A percentile compares a stretch with the other conserved stretches of the same genome.
Evolutionary conservation across 306 rosid genomes (phyloP).

Genomic region (Geum urbanum): DNA sequence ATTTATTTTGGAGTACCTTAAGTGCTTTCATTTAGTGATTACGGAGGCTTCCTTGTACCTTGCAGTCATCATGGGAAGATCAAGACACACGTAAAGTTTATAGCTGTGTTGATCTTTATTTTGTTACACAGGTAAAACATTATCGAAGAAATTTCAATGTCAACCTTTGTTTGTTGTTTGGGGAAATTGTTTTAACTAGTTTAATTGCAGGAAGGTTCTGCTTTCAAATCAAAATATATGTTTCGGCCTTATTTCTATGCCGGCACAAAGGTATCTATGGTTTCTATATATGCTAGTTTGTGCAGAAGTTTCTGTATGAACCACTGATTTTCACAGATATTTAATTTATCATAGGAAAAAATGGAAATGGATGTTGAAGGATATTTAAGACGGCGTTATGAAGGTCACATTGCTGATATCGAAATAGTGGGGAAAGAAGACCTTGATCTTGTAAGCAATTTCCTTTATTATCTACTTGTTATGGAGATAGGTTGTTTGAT

Average conservation of each 20-base stretch:
- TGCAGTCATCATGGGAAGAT: slow-evolving; percentile 88
- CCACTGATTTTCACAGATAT: not conserved
- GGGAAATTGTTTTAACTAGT: slow-evolving; percentile 19
- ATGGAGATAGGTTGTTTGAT: not conserved
- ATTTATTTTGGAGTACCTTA: not conserved
- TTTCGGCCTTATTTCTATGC: slow-evolving; percentile 85
- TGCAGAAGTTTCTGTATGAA: slow-evolving; percentile 4
- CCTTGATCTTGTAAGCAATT: slow-evolving; percentile 83
- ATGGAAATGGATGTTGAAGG: slow-evolving; percentile 85
- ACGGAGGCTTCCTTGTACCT: slow-evolving; percentile 27
- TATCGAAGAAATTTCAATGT: not conserved
- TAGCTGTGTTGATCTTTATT: slow-evolving; percentile 82
- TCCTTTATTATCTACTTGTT: slow-evolving; percentile 20
- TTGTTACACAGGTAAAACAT: slow-evolving; percentile 75
- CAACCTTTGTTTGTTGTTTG: slow-evolving; percentile 5
- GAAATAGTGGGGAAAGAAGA: slow-evolving; percentile 81
- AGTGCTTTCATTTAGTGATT: slow-evolving; percentile 15
- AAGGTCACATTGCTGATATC: slow-evolving; percentile 75
- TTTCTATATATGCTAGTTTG: slow-evolving; percentile 11
- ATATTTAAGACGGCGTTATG: slow-evolving; percentile 74
- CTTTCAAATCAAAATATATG: slow-evolving; percentile 79
- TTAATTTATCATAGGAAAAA: slow-evolving; percentile 48
- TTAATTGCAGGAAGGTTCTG: slow-evolving; percentile 78
- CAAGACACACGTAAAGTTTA: slow-evolving; percentile 58
- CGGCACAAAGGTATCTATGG: slow-evolving; percentile 64